phyloP scores from a whole-genome alignment of 345 rosid genomes.

The Passiflora organensis region DNA sequence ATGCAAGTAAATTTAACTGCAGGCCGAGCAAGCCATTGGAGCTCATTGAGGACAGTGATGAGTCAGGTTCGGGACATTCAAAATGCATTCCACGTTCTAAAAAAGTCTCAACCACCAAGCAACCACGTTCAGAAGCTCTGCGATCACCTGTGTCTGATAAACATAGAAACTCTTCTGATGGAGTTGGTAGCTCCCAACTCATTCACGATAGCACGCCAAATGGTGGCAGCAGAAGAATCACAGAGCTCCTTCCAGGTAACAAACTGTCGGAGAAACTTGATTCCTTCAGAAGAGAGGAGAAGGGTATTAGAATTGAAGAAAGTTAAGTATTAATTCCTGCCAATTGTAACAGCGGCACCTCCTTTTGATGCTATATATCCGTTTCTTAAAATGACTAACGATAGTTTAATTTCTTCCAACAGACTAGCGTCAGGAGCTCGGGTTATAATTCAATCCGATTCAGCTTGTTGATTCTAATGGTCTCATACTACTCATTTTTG shows the following conservation, averaged over 20 bases:
- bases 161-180: conserved; percentile 50
- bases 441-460: conserved; percentile 74
- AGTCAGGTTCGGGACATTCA: conserved; percentile 41
- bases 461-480: conserved; percentile 31
- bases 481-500: conserved; percentile 23
- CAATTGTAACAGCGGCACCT: neutral
- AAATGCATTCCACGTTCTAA: conserved; percentile 56
- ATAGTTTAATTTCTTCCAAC: conserved; percentile 23
- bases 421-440: conserved; percentile 99
- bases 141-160: conserved; percentile 71
- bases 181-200: conserved; percentile 28
- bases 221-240: conserved; percentile 52
- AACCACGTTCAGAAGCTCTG: conserved; percentile 50
- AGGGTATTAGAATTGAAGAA: conserved; percentile 80
- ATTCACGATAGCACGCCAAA: conserved; percentile 21
- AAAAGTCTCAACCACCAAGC: conserved; percentile 61
- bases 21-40: conserved; percentile 54
- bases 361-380: conserved; percentile 4
- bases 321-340: conserved; percentile 52
- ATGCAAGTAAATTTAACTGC: conserved; percentile 18
- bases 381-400: conserved; percentile 3
- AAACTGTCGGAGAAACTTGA: conserved; percentile 41
- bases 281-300: conserved; percentile 65
- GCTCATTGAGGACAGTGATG: conserved; percentile 41
- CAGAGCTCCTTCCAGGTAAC: conserved; percentile 32